Evolutionary conservation across 1,284 basidiomycete genomes (phyloP).

Genomic region (Peniophora sp.): DNA sequence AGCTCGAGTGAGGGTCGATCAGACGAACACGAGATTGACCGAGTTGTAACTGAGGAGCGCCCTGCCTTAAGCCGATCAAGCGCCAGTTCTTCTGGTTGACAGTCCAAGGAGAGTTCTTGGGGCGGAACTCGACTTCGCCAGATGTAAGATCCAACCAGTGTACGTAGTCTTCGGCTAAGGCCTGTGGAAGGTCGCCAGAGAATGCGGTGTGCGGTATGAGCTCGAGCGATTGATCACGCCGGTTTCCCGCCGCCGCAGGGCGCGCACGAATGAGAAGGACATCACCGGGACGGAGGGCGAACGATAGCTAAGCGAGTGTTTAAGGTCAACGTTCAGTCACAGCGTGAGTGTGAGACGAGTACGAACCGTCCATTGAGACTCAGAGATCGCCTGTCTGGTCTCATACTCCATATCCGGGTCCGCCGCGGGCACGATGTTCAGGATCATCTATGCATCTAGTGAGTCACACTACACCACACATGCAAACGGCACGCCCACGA

Average conservation of each 20-base stretch:
- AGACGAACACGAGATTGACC: conserved; percentile 8
- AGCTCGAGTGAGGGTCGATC: background rate
- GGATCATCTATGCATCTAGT: conserved; percentile 6
- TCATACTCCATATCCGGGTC: conserved; percentile 8
- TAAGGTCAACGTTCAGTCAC: background rate
- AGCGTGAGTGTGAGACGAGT: background rate
- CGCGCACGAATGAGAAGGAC: conserved; percentile 2
- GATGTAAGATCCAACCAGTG: conserved; percentile 32
- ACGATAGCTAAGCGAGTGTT: conserved; percentile 2
- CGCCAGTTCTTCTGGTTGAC: conserved; percentile 15
- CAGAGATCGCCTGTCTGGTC: conserved; percentile 5
- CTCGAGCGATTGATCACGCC: background rate
- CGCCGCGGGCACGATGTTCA: conserved; percentile 9
- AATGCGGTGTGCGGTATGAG: conserved; percentile 25
- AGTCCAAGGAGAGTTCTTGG: conserved; percentile 18
- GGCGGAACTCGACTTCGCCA: conserved; percentile 29
- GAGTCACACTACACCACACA: background rate
- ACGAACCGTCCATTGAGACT: background rate
- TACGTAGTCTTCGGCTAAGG: conserved; percentile 22
- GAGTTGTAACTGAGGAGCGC: background rate
- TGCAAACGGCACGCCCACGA: conserved; percentile 18
- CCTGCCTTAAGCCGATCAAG: conserved; percentile 10
- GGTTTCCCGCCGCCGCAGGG: background rate
- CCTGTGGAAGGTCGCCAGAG: conserved; percentile 27
- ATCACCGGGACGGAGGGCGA: conserved; percentile 1